Evolutionary conservation across 1,284 basidiomycete species (phyloP).

Genomic region (Naganishia albida): DNA sequence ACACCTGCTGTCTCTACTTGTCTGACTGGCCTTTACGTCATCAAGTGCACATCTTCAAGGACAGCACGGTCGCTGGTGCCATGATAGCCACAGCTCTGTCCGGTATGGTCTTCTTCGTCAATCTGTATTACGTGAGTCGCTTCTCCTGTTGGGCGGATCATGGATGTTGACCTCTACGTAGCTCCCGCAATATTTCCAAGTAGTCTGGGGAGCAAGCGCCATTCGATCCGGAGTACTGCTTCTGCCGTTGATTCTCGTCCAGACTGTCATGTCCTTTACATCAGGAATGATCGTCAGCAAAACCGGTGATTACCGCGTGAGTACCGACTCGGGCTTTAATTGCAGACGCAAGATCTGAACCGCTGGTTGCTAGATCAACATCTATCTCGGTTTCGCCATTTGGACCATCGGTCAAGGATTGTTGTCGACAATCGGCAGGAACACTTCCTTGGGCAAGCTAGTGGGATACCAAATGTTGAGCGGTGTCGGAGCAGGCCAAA

Average conservation of each 20-base stretch:
- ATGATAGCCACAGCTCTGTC: constrained; percentile 66
- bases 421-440: constrained; percentile 62
- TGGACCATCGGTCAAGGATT: constrained; percentile 71
- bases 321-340: constrained; percentile 23
- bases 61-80: constrained; percentile 67
- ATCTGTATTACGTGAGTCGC: constrained; percentile 44
- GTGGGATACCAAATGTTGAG: constrained; percentile 69
- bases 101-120: constrained; percentile 56
- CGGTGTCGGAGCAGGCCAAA: constrained; percentile 66
- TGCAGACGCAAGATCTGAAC: neutral
- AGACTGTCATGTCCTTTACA: constrained; percentile 58
- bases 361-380: constrained; percentile 57
- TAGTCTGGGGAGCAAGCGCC: constrained; percentile 65
- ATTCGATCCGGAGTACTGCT: constrained; percentile 66
- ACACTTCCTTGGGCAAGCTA: constrained; percentile 60
- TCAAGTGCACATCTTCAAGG: constrained; percentile 70
- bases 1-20: neutral
- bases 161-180: constrained; percentile 46
- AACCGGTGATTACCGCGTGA: constrained; percentile 66
- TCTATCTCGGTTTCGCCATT: constrained; percentile 67
- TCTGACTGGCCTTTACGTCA: neutral
- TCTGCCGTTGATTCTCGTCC: constrained; percentile 65
- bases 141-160: no score
- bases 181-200: constrained; percentile 74
- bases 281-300: constrained; percentile 64